These are phyloP conservation scores for Deinandra increscens DNA, from an alignment of 129 eudicot genomes.

Conservation along the genomic window DNA sequence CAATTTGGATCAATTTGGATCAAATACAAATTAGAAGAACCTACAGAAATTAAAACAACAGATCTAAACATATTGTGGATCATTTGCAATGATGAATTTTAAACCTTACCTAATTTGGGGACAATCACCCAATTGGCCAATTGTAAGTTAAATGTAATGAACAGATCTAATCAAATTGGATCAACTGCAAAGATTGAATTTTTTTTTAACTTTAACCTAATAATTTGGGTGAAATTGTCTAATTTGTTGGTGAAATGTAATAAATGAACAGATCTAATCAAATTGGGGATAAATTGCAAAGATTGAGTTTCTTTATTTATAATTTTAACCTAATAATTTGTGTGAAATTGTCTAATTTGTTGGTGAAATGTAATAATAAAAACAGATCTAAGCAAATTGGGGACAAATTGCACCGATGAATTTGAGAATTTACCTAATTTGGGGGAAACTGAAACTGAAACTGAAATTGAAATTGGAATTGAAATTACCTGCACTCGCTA, in stretches of 20 bases:
- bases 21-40: background rate
- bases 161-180: too few species aligned
- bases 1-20: too few species aligned
- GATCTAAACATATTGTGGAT: background rate
- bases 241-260: too few species aligned
- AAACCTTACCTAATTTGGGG: background rate
- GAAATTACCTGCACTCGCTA: conserved; percentile 53
- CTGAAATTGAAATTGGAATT: too few species aligned
- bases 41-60: background rate
- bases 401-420: background rate
- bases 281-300: background rate
- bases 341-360: too few species aligned
- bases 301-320: too few species aligned
- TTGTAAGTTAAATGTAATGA: too few species aligned
- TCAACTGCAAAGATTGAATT: too few species aligned
- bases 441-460: conserved; percentile 1
- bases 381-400: background rate
- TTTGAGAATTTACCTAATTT: background rate
- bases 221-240: background rate
- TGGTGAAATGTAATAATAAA: too few species aligned
- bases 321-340: too few species aligned
- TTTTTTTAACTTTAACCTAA: too few species aligned
- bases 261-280: background rate
- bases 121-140: too few species aligned
- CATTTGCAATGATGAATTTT: background rate